Evolutionary conservation across 140 eudicot species (phyloP), one percentile per base, ranked within the genome.

Genomic region (Flaveria floridana): DNA sequence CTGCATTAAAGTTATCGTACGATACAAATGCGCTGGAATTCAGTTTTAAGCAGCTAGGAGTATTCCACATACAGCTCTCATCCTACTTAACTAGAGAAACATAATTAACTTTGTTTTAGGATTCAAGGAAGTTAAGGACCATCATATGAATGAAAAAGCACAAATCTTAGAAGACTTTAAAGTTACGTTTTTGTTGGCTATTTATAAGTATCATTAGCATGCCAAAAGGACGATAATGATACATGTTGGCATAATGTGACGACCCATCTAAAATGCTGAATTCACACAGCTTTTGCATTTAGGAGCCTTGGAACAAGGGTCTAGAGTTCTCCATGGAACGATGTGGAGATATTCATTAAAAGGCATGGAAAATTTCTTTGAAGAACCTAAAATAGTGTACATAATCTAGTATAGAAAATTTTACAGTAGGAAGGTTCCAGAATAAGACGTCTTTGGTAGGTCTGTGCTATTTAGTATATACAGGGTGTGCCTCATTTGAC

Each of bases 81-180:
- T 72, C 19, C 30, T 34, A 8, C 37, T 72, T 72, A 18, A 7
- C 64, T 26, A 71, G 51, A 34, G 65, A 52, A 71, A 16, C 18
- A 37, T 21, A 51, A 18, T 11, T 53, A 53, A 11, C 11, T 18
- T 34, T 72, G 55, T 55, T 0, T 71, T 39, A 11, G 10, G 21
- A 55, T 2, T 39, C 19, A 30, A 39, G 68, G 53, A 55, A 19
- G 26, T 55, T 55, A 55, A 53, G 64, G 55, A 19, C 67, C 65
- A 72, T 72, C 57, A 8, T 56, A 18, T 44, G 51, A 53, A 52
- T 7, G 30, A 50, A 55, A 28, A 71, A 71, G 16, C 76, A 52
- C 50, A 28, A 71, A 37, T 7, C 21, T 44, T 25, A 71, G 52
- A 37, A 34, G 41, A 34, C 10, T 19, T 21, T 19, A 39, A 34